Base-by-base conservation (phyloP, 441 rosid genomes). In the Oxalis stricta region DNA sequence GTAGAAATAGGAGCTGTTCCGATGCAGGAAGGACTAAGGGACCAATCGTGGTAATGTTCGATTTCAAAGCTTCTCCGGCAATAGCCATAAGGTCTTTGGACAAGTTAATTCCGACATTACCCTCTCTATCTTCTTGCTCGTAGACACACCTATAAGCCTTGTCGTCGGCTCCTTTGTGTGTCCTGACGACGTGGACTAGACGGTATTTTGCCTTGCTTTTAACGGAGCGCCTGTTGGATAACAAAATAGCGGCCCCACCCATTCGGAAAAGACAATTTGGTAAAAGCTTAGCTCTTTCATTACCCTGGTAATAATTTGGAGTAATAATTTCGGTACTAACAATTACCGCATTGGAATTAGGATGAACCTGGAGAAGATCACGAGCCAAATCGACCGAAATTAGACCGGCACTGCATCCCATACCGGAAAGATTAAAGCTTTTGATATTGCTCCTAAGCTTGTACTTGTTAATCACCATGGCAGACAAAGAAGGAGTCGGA, bases 1-100 rank as follows among this genome's bases (percentile, higher is more conserved):
- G 10, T 12, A 89, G 75, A 53, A 84, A 89, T 12, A 84, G 69
- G 19, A 89, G 68, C 29, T 89, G 95, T 24, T 89, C 97, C 0
- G 97, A 89, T 1, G 94, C 97, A 1, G 97, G 97, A 20, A 89
- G 70, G 42, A 89, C 97, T 39, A 89, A 36, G 0, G 97, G 97
- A 8, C 97, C 97, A 2, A 88, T 77, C 0, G 95, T 84, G 11
- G 97, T 84, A 56, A 88, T 84, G 65, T 88, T 88, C 6, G 95
- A 81, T 57, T 88, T 84, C 29, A 88, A 60, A 6, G 97, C 95
- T 57, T 82, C 97, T 4, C 94, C 97, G 0, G 97, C 97, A n/a
- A 88, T 88, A 7, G 94, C 86, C 97, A 88, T 88, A 52, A 88
- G 77, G 46, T 84, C 95, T 65, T 84, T 88, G 0, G 94, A 84